These are phyloP conservation scores for Ustanciosporium gigantosporum DNA, from an alignment of 1,284 basidiomycete species.

Conservation along the genomic window DNA sequence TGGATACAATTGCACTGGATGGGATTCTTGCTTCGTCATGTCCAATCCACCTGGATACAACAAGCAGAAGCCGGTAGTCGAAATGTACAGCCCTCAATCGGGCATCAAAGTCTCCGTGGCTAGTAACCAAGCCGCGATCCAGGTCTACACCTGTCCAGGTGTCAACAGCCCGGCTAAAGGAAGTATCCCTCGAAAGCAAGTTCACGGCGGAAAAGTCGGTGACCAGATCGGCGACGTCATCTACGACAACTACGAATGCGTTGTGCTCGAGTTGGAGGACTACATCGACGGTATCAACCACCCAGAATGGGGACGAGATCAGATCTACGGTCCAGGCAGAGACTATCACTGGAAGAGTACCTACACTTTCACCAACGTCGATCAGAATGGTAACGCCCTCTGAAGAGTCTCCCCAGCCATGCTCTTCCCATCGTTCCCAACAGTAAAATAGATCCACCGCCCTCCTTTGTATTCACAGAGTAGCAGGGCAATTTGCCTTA, in stretches of 20 bases:
- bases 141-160: slow-evolving; percentile 50
- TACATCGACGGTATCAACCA: slow-evolving; percentile 54
- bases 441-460: too few relatives aligned
- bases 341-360: slow-evolving; percentile 50
- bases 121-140: slow-evolving; percentile 46
- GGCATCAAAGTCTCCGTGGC: slow-evolving; percentile 47
- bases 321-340: slow-evolving; percentile 44
- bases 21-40: slow-evolving; percentile 53
- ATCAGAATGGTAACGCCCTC: slow-evolving; percentile 24
- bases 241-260: slow-evolving; percentile 49
- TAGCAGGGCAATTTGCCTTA: too few relatives aligned
- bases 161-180: slow-evolving; percentile 39
- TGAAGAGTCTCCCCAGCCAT: slow-evolving; percentile 1
- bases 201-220: slow-evolving; percentile 52
- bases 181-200: slow-evolving; percentile 45
- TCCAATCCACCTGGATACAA: slow-evolving; percentile 42
- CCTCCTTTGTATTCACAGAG: too few relatives aligned
- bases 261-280: slow-evolving; percentile 54
- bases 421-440: too few relatives aligned
- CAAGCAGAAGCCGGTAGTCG: slow-evolving; percentile 26
- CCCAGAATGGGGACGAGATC: slow-evolving; percentile 42
- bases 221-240: slow-evolving; percentile 22
- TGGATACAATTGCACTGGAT: slow-evolving; percentile 45
- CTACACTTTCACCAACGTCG: slow-evolving; percentile 45
- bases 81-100: slow-evolving; percentile 41